Percentiles rank a stretch among this genome's conserved stretches.
Conservation (phyloP, 2,329 filamentous ascomycete species). For the Penicillium sp. region DNA sequence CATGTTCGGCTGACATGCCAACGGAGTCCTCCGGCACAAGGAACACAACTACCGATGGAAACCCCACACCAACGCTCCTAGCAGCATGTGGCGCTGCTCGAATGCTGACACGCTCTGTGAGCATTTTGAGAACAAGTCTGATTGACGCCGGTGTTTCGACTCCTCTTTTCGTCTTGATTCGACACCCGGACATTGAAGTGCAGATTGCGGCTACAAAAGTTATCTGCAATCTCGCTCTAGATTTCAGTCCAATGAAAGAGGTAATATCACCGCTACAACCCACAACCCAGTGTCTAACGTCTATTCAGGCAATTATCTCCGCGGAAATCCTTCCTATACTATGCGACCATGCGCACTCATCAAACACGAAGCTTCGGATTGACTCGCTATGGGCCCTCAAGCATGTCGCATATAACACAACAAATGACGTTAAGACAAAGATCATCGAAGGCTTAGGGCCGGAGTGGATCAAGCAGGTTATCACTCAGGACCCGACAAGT, state of each 20-base stretch:
- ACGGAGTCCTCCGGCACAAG: conserved; percentile 35
- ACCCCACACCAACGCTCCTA: conserved; percentile 77
- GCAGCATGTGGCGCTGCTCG: conserved; percentile 83
- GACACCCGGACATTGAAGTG: conserved; percentile 75
- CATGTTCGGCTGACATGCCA: conserved; percentile 47
- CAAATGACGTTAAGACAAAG: conserved; percentile 73
- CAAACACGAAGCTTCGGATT: conserved; percentile 76
- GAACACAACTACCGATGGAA: conserved; percentile 66
- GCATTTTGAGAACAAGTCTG: conserved; percentile 80
- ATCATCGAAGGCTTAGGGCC: conserved; percentile 78
- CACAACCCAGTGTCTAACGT: background rate
- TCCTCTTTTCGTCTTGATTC: conserved; percentile 76
- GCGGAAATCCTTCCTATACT: conserved; percentile 76
- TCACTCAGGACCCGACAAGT: conserved; percentile 61
- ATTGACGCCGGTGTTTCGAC: conserved; percentile 83
- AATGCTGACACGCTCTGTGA: conserved; percentile 83
- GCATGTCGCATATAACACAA: conserved; percentile 77
- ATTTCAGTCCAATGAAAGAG: conserved; percentile 89
- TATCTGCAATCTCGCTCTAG: conserved; percentile 82
- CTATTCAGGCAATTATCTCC: conserved; percentile 68
- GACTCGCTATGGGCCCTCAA: conserved; percentile 95
- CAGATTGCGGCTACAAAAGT: conserved; percentile 84
- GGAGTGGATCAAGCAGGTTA: conserved; percentile 79
- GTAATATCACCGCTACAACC: conserved; percentile 49
- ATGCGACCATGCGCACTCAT: conserved; percentile 82